Base-by-base conservation (phyloP, 805 yeast genomes). In the Barnettozyma populi region DNA sequence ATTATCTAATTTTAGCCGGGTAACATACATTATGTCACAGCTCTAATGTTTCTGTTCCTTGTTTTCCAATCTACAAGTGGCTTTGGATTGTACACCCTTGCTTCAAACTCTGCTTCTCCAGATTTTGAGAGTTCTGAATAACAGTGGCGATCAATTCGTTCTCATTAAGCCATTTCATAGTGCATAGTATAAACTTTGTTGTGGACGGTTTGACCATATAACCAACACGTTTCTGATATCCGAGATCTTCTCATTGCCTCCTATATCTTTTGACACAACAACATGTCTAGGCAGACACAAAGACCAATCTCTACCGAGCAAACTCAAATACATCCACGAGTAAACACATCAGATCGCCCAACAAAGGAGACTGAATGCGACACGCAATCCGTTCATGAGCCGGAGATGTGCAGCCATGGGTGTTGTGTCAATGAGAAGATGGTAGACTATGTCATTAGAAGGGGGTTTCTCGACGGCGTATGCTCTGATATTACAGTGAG, bases 401-500 rank as follows among this genome's bases (percentile, higher is more conserved):
- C 45, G 8, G 53, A 53, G 18, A 37, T 52, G 4, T 64, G 67
- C 37, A 54, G 63, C 4, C 59, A 45, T 46, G 65, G 66, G 0
- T 63, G 67, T 43, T 64, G 67, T 37, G 56, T 49, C n/a, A 41
- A 43, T 2, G 55, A 48, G 35, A 36, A 51, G 6, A 32, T 66
- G 8, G 44, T 58, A 4, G 67, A 62, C 19, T 69, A 67, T 49
- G 59, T 73, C 29, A 61, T 65, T 48, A 61, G 61, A 42, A 57
- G 66, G 35, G 79, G 77, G 1, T 68, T 71, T 51, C 46, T 71
- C 7, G 69, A 71, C 36, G 80, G 80, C 0, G 67, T 66, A 2
- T 74, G 75, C 48, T 70, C 75, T 1, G 81, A 77, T 58, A 73
- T 77, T 32, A 66, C 74, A 0, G 60, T 78, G 9, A 57, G 50